Base-by-base conservation (phyloP, 305 asterid genomes). In the Fraxinus baroniana region DNA sequence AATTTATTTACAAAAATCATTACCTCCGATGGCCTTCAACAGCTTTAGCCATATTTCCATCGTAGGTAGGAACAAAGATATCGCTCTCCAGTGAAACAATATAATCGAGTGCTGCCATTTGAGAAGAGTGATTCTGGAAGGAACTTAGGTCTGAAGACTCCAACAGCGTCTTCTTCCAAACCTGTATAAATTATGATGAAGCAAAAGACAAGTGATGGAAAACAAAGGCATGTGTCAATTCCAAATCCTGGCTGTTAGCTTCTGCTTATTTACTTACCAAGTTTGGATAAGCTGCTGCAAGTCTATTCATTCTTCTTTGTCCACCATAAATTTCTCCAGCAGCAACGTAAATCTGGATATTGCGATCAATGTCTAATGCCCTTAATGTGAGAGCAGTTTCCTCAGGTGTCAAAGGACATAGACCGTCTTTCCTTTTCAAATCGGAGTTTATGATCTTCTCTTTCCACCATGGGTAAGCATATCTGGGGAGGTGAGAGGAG, bases 21-120 rank as follows among this genome's bases (percentile, higher is more conserved):
- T 86, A 92, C 98, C 98, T 92, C 83, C 98, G 98, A 87, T 93
- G 98, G 39, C 98, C 98, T 88, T 91, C 98, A 70, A 93, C 98
- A 46, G 91, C 97, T 89, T 90, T 93, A 84, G 98, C 98, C 98
- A 93, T 93, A 84, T 93, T 93, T 60, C 98, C 98, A 74, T 92
- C 98, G 77, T 93, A 93, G 2, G 98, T 93, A 52, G 98, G 98
- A 79, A 90, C 90, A 83, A 93, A 92, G 52, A 93, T 89, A 84
- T 93, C 93, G 68, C 98, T 93, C 89, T 93, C 93, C 76, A 92
- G 84, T 0, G 98, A 93, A 80, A 93, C 98, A 17, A 93, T 94
- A 87, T 92, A 93, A 81, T 93, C 98, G 28, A 93, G 86, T 22
- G 97, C 97, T 32, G 97, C 97, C 97, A 93, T 93, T 84, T 92